Evolutionary conservation across 257 asterid species (phyloP), one percentile per base, ranked within the genome.

Genomic region (Nicotiana sylvestris): DNA sequence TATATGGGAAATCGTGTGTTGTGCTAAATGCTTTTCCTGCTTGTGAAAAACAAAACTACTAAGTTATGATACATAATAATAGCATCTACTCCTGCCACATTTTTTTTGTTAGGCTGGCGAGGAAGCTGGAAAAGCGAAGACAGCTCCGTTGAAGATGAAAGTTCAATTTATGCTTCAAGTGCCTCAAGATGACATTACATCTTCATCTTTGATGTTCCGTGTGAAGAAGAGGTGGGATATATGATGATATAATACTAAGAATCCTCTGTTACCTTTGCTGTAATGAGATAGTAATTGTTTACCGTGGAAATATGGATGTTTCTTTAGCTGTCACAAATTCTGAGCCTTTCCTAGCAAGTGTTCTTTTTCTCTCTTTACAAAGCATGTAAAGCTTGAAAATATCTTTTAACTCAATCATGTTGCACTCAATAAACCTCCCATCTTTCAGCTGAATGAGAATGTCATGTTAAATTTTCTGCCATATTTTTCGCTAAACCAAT

Each of bases 211-310:
- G 82, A 92, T 94, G 98, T 96, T 96, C 86, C 94, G 97, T 2
- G 93, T 92, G 65, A 96, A 96, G 88, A 94, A 94, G 94, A 91
- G 98, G 84, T 96, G 98, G 97, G 99, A 96, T 85, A 85, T 96
- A 77, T 93, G 87, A 87, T 74, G 39, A 70, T 25, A 56, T 1
- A 8, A 72, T 25, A 32, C 27, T 32, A 74, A 25, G 27, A 49
- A 27, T 3, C 64, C 80, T 76, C 17, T 51, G 46, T 30, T 49
- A 8, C 80, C 80, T 35, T 58, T 49, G 64, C 27, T 76, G 64
- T 51, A 25, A 12, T 12, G 9, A 6, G 80, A 51, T 51, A 76
- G 80, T 43, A 43, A 43, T 15, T 27, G 29, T 51, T 76, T 29
- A 74, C 80, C 7, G 64, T 15, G 80, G 64, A 74, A 51, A 3